Conservation (phyloP, 257 asterid species). For the Solanum sitiens region DNA sequence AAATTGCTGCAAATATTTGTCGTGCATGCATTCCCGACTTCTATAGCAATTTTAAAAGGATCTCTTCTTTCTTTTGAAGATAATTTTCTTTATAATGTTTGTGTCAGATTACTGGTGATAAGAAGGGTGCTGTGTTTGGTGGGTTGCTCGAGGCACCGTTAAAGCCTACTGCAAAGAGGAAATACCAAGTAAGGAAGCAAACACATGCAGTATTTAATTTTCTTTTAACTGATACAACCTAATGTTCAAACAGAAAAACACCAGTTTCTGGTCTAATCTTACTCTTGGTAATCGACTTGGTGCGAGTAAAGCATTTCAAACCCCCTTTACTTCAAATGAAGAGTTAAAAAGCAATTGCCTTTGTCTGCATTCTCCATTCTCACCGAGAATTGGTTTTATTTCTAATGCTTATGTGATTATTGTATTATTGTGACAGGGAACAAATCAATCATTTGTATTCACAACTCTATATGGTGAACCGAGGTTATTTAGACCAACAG, state of each 20-base stretch:
- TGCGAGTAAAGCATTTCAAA: not conserved
- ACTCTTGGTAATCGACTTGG: not conserved
- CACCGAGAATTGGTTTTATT: not conserved
- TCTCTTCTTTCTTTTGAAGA: not conserved
- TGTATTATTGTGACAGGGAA: conserved; percentile 44
- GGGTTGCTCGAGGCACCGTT: conserved; percentile 93
- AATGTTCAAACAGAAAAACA: not conserved
- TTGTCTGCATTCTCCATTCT: not conserved
- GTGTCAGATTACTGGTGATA: conserved; percentile 81
- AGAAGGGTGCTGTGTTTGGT: conserved; percentile 87
- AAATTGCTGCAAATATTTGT: not conserved
- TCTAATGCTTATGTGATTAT: not conserved
- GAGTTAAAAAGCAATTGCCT: not conserved
- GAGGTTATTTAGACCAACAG: conserved; percentile 87
- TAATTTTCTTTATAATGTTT: not conserved
- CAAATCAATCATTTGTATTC: conserved; percentile 80
- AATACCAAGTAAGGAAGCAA: conserved; percentile 57
- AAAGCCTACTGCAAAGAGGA: conserved; percentile 72
- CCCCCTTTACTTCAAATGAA: not conserved
- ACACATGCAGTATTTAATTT: not conserved
- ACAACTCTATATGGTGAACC: conserved; percentile 91
- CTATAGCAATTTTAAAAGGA: not conserved
- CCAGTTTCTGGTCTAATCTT: not conserved
- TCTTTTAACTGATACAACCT: not conserved
- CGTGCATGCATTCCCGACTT: not conserved